Evolutionary conservation across 441 rosid genomes (phyloP).

Genomic region (Aquilaria agallochum): DNA sequence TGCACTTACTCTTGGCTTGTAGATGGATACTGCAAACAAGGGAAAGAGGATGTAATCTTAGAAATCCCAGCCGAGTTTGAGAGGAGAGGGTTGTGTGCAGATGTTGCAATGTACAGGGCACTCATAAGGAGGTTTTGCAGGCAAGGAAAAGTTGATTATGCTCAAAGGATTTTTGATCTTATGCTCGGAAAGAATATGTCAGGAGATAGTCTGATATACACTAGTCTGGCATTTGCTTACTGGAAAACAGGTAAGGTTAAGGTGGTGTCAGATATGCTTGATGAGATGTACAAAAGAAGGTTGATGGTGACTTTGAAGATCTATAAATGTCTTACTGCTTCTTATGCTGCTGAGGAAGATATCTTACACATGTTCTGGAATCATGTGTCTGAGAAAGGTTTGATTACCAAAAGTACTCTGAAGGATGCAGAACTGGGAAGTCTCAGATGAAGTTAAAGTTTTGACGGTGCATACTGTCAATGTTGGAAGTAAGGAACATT

Average conservation of each 20-base stretch:
- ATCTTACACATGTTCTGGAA: slow-evolving; percentile 68
- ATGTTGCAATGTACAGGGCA: slow-evolving; percentile 74
- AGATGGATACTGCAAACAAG: slow-evolving; percentile 57
- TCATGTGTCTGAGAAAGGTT: slow-evolving; percentile 52
- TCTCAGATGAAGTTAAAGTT: too few species aligned
- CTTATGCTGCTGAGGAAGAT: slow-evolving; percentile 45
- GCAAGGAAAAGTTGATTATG: slow-evolving; percentile 53
- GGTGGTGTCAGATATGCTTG: slow-evolving; percentile 49
- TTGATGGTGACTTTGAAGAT: slow-evolving; percentile 68
- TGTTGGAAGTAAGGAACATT: too few species aligned
- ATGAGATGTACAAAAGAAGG: slow-evolving; percentile 74
- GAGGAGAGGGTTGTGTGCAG: slow-evolving; percentile 48
- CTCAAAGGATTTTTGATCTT: slow-evolving; percentile 39
- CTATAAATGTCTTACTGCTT: slow-evolving; percentile 55
- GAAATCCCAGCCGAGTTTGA: slow-evolving; percentile 57
- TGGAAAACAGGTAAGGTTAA: slow-evolving; percentile 70
- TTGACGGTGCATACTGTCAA: too few species aligned
- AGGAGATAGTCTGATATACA: slow-evolving; percentile 72
- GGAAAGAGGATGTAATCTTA: slow-evolving; percentile 41
- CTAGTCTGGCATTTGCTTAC: slow-evolving; percentile 65
- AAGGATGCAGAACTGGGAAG: slow-evolving; percentile 30
- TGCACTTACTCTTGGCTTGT: slow-evolving; percentile 80
- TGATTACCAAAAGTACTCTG: slow-evolving; percentile 61
- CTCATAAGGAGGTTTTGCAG: slow-evolving; percentile 85
- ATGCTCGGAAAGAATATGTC: slow-evolving; percentile 68